Evolutionary conservation across 768 basidiomycete genomes (phyloP), one percentile per base, ranked within the genome.

Genomic region (Phallus indusiatus): DNA sequence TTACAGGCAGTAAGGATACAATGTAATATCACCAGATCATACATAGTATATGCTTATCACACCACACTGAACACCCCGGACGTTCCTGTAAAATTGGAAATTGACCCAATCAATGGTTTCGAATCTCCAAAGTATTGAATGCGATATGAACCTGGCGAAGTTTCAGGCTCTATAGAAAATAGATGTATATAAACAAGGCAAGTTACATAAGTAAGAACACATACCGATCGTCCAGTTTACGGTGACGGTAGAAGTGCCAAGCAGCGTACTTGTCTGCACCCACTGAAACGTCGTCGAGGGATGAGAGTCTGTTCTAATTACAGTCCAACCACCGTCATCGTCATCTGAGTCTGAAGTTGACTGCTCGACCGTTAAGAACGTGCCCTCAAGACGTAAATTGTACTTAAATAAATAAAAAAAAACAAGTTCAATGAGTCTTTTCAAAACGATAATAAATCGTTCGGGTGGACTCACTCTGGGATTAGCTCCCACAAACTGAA

Each of bases 401-500:
- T 91, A 90, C 86, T 89, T 62, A 51, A 54, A 24, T 46, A 51
- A 16, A 6, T 36, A 17, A 0, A 35, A 3, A 28, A n/a, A n/a
- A n/a, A n/a, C n/a, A 47, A 36, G 14, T 54, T 22, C 21, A n/a
- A n/a, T n/a, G n/a, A n/a, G n/a, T n/a, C n/a, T n/a, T n/a, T n/a
- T n/a, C n/a, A n/a, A n/a, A n/a, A n/a, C n/a, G n/a, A n/a, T n/a
- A n/a, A n/a, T n/a, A n/a, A n/a, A n/a, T n/a, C n/a, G n/a, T n/a
- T n/a, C n/a, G n/a, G n/a, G n/a, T n/a, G n/a, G 34, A 68, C 81
- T 62, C 63, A 88, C 86, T 71, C 88, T 76, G 0, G 88, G 89
- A 67, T 88, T 87, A 47, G 88, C 88, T 48, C 86, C 88, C 52
- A 86, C 82, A 62, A 90, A 90, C 54, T 75, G 73, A 14, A 78